These are phyloP conservation scores for Glaciozyma martinii DNA, from an alignment of 768 basidiomycete species.

Conservation along the genomic window DNA sequence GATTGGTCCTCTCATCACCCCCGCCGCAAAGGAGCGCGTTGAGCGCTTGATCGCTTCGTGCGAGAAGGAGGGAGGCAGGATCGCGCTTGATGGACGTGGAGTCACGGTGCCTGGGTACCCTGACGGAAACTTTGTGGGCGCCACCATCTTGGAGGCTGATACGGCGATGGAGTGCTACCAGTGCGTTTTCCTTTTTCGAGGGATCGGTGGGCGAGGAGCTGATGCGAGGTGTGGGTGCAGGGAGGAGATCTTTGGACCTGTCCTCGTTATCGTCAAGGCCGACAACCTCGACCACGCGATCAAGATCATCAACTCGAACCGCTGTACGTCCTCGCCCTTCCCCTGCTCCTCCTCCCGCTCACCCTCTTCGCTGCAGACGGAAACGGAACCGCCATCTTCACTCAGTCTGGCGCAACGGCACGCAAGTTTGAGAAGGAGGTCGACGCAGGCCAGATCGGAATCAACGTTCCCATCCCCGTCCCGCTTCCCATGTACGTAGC, in stretches of 20 bases:
- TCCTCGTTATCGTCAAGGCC: constrained; percentile 63
- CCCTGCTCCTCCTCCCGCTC: background rate
- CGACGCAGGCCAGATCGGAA: constrained; percentile 67
- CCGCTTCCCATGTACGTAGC: constrained; percentile 71
- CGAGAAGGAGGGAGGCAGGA: constrained; percentile 64
- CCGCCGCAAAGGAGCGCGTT: constrained; percentile 68
- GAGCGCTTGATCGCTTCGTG: constrained; percentile 55
- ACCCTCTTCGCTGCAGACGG: constrained; percentile 40
- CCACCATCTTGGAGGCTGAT: constrained; percentile 76
- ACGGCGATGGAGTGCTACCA: constrained; percentile 78
- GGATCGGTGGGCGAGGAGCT: background rate
- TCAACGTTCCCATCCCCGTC: constrained; percentile 76
- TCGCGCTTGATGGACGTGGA: constrained; percentile 75
- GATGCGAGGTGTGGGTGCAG: constrained; percentile 41
- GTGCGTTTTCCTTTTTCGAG: constrained; percentile 45
- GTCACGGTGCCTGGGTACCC: constrained; percentile 57
- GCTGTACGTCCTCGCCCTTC: constrained; percentile 46
- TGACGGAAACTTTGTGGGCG: constrained; percentile 87
- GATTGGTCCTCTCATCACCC: constrained; percentile 56
- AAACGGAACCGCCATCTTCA: constrained; percentile 92
- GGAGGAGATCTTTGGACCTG: constrained; percentile 93
- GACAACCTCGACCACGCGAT: constrained; percentile 84
- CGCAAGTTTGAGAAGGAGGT: constrained; percentile 81
- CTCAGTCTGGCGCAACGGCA: constrained; percentile 88
- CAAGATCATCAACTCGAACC: constrained; percentile 77